A percentile compares a stretch with the other conserved stretches of the same genome.
phyloP scores from a whole-genome alignment of 164 flowering plant genomes.

The Stephania yunnanensis region DNA sequence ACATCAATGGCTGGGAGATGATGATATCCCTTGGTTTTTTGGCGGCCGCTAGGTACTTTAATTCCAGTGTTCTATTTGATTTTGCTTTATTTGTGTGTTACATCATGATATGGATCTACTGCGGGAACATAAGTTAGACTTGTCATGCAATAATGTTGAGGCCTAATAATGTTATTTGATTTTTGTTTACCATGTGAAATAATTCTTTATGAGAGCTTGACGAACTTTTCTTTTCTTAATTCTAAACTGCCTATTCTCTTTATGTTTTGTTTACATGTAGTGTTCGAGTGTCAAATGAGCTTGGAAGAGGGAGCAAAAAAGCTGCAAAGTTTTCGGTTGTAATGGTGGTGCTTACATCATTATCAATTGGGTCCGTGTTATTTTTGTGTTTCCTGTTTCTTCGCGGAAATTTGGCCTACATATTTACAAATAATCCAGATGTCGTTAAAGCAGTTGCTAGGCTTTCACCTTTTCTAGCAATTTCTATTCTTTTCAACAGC shows the following conservation, averaged over 20 bases:
- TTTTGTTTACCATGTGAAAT: too few species aligned
- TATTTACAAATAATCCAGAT: constrained; percentile 27
- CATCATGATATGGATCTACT: too few species aligned
- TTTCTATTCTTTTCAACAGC: constrained; percentile 41
- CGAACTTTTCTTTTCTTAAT: too few species aligned
- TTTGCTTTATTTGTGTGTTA: too few species aligned
- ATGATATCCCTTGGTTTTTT: constrained; percentile 57
- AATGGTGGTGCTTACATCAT: constrained; percentile 19
- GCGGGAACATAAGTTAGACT: too few species aligned
- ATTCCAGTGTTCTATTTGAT: too few species aligned
- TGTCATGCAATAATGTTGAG: too few species aligned
- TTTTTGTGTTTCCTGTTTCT: constrained; percentile 23
- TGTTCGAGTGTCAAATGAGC: constrained; percentile 48
- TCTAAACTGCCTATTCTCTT: neutral
- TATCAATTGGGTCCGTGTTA: constrained; percentile 19
- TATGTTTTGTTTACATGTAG: constrained; percentile 15
- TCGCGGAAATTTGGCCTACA: constrained; percentile 26
- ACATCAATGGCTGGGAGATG: constrained; percentile 60
- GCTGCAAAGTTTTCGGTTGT: constrained; percentile 39
- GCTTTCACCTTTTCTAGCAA: constrained; percentile 34
- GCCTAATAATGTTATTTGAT: too few species aligned
- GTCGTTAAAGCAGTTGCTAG: constrained; percentile 29
- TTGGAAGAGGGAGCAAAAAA: constrained; percentile 40
- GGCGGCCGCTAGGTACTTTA: constrained; percentile 33
- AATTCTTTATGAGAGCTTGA: neutral